Evolutionary conservation across 2,329 filamentous ascomycete species (phyloP).

Genomic region (Fusarium sacchari): DNA sequence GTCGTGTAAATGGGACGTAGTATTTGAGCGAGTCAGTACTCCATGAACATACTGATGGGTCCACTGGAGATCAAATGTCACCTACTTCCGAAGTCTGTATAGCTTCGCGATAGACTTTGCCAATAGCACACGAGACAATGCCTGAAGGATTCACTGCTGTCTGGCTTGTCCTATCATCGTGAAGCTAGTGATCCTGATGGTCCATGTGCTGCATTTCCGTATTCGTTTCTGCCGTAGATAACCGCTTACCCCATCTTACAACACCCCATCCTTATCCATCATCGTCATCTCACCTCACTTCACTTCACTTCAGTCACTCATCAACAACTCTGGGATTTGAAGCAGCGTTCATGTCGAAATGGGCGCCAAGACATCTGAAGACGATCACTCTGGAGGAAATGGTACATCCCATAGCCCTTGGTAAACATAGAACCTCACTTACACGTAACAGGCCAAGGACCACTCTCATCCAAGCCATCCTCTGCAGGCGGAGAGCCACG

Average conservation of each 20-base stretch:
- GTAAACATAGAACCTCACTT: background rate
- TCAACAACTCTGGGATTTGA: constrained; percentile 3
- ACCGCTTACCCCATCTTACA: constrained; percentile 11
- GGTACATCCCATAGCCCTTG: constrained; percentile 38
- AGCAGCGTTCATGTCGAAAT: constrained; percentile 47
- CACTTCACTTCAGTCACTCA: background rate
- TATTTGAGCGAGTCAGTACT: background rate
- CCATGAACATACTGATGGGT: too few species aligned
- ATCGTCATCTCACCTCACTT: constrained; percentile 11
- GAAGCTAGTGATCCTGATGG: background rate
- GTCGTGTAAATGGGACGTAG: background rate
- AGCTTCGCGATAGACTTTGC: background rate
- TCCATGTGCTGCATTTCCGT: constrained; percentile 3
- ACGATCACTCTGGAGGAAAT: constrained; percentile 47
- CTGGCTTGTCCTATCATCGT: background rate
- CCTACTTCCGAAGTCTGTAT: background rate
- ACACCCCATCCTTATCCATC: background rate
- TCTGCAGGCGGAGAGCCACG: constrained; percentile 53
- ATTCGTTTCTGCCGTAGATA: constrained; percentile 20
- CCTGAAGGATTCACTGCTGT: background rate
- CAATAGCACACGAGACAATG: background rate
- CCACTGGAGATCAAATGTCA: background rate
- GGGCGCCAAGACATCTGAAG: constrained; percentile 54
- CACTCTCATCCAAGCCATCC: constrained; percentile 27
- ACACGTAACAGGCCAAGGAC: constrained; percentile 28